phyloP scores from a whole-genome alignment of 2,329 filamentous ascomycete genomes.

The Colletotrichum gloeosporioides region DNA sequence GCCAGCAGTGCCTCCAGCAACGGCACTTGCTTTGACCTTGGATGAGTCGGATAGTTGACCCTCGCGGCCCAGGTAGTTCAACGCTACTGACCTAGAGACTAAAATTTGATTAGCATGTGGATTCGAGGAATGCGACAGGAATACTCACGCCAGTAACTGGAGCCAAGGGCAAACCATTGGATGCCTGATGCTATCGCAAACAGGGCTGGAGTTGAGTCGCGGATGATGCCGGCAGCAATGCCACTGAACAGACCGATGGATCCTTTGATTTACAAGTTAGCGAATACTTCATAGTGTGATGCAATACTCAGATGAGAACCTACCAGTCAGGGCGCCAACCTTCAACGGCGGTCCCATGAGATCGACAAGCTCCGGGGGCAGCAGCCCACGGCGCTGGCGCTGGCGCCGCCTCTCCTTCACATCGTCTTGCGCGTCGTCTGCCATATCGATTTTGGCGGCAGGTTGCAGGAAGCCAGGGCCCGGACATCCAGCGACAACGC shows the following conservation, averaged over 20 bases:
- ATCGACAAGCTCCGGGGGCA: constrained; percentile 49
- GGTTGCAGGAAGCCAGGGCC: background rate
- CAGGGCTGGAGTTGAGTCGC: constrained; percentile 69
- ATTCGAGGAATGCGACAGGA: background rate
- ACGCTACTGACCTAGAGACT: constrained; percentile 55
- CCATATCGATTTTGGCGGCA: constrained; percentile 21
- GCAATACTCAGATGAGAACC: constrained; percentile 1
- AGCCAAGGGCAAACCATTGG: constrained; percentile 82
- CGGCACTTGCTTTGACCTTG: constrained; percentile 68
- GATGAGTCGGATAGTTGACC: constrained; percentile 62
- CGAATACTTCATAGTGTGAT: background rate
- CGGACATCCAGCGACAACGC: background rate
- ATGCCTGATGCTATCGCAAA: constrained; percentile 76
- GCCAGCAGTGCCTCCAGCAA: constrained; percentile 74
- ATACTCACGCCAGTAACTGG: constrained; percentile 74
- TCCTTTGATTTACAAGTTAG: constrained; percentile 47
- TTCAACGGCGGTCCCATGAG: constrained; percentile 59
- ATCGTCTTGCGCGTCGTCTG: constrained; percentile 6
- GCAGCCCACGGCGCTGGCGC: constrained; percentile 36
- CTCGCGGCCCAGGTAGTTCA: constrained; percentile 54
- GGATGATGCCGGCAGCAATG: constrained; percentile 73
- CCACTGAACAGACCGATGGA: constrained; percentile 67
- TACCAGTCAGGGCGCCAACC: constrained; percentile 66
- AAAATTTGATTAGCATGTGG: constrained; percentile 12
- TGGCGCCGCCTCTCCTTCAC: constrained; percentile 16